Conservation (phyloP, 2,329 filamentous ascomycete species). For the Emmonsia crescens region DNA sequence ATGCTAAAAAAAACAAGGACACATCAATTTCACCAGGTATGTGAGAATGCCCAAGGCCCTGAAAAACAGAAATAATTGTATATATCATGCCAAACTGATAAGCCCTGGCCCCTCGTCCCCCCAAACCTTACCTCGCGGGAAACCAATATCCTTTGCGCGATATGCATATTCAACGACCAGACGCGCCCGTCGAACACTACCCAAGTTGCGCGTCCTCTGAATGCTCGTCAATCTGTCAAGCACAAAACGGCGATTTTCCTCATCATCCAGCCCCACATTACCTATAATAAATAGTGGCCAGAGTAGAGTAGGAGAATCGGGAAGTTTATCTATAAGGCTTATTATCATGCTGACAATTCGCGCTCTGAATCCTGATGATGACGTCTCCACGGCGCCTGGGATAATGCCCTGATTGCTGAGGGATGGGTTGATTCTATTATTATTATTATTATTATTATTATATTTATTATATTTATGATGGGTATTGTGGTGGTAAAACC, state of each 20-base stretch:
- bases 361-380: conserved; percentile 8
- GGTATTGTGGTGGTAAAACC: neutral
- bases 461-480: neutral
- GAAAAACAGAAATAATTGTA: neutral
- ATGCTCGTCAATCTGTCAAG: conserved; percentile 19
- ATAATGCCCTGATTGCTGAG: neutral
- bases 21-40: neutral
- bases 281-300: conserved; percentile 20
- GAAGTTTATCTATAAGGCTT: conserved; percentile 14
- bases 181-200: conserved; percentile 18
- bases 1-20: neutral
- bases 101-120: conserved; percentile 4
- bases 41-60: neutral
- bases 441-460: too few species aligned
- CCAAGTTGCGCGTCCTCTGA: conserved; percentile 19
- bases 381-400: neutral
- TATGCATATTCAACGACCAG: conserved; percentile 17
- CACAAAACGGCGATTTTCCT: conserved; percentile 21
- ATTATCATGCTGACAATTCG: conserved; percentile 15
- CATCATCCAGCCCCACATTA: conserved; percentile 16
- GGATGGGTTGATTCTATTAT: neutral
- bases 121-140: conserved; percentile 10
- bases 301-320: conserved; percentile 15
- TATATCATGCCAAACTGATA: conserved; percentile 10
- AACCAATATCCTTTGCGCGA: conserved; percentile 12